A percentile compares a stretch with the other conserved stretches of the same genome.
Evolutionary conservation across 345 rosid genomes (phyloP).

Genomic region (Schrenkiella parvula): DNA sequence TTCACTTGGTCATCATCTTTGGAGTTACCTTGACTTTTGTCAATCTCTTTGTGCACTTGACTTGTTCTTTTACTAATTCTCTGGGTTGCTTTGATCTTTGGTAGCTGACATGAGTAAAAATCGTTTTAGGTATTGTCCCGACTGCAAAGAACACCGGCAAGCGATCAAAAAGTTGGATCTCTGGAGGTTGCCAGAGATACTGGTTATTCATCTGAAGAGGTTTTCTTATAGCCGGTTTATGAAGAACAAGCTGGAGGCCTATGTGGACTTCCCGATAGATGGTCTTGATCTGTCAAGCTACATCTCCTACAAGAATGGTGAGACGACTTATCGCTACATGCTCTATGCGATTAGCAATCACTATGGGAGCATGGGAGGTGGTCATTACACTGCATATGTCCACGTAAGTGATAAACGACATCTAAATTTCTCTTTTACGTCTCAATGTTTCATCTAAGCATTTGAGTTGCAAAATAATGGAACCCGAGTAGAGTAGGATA

Average conservation of each 20-base stretch:
- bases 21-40: neutral
- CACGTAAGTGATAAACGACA: conserved; percentile 64
- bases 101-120: conserved; percentile 19
- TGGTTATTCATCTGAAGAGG: conserved; percentile 91
- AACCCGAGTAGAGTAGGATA: neutral
- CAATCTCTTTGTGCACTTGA: neutral
- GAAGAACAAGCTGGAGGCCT: conserved; percentile 93
- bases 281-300: conserved; percentile 82
- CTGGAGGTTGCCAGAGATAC: conserved; percentile 94
- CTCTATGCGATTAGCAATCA: conserved; percentile 97
- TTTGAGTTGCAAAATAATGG: conserved; percentile 2
- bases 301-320: conserved; percentile 52
- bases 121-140: conserved; percentile 79
- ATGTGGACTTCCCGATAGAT: conserved; percentile 85
- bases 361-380: conserved; percentile 96
- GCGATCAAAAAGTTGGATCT: conserved; percentile 94
- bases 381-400: conserved; percentile 96
- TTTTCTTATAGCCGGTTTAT: conserved; percentile 80
- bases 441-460: neutral
- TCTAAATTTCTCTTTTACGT: neutral
- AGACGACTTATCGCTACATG: conserved; percentile 58
- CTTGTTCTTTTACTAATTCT: neutral
- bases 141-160: conserved; percentile 84
- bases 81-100: neutral
- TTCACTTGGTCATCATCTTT: neutral